A percentile compares a stretch with the other conserved stretches of the same genome.
phyloP scores from a whole-genome alignment of 139 green algal species.

The Diplosphaera chodatii region DNA sequence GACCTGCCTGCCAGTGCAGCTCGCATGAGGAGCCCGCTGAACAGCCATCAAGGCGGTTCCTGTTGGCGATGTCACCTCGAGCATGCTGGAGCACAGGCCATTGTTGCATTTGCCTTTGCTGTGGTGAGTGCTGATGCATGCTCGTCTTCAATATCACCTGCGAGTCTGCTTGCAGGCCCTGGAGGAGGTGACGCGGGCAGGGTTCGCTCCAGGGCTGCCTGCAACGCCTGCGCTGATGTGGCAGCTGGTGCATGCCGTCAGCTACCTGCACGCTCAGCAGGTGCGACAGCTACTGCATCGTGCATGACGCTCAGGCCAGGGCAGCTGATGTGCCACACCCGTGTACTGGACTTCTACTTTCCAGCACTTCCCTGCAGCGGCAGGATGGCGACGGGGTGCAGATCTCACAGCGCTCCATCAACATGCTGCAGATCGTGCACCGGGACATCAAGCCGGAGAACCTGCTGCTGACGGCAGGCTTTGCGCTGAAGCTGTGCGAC shows the following conservation, averaged over 20 bases:
- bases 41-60: not conserved
- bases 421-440: slow-evolving; percentile 49
- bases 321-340: too few species aligned
- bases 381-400: too few species aligned
- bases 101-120: too few species aligned
- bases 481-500: slow-evolving; percentile 85
- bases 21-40: slow-evolving; percentile 41
- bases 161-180: not conserved
- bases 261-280: slow-evolving; percentile 20
- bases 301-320: too few species aligned
- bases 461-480: slow-evolving; percentile 66
- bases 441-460: slow-evolving; percentile 91
- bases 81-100: too few species aligned
- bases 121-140: too few species aligned
- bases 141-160: too few species aligned
- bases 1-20: slow-evolving; percentile 43
- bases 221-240: slow-evolving; percentile 42
- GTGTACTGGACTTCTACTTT: too few species aligned
- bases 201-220: slow-evolving; percentile 26
- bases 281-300: not conserved
- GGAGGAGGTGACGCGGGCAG: not conserved
- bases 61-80: too few species aligned
- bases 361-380: too few species aligned
- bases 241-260: slow-evolving; percentile 68
- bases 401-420: too few species aligned